These are phyloP conservation scores for Adansonia rubrostipa DNA, from an alignment of 441 rosid genomes.

Conservation along the genomic window DNA sequence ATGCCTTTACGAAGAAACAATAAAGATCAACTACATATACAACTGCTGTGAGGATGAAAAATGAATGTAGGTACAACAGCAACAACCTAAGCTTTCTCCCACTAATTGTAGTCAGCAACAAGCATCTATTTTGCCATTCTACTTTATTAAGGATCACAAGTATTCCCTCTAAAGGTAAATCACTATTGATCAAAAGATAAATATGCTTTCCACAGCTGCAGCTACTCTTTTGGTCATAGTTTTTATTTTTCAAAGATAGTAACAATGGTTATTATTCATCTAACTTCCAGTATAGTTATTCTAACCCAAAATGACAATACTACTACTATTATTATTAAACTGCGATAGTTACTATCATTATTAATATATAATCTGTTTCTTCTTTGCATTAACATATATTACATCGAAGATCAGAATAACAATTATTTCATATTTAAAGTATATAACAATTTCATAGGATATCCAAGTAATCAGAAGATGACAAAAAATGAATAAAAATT, in stretches of 20 bases:
- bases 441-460: background rate
- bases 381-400: background rate
- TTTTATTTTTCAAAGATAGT: background rate
- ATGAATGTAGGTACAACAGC: background rate
- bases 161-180: background rate
- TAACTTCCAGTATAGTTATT: background rate
- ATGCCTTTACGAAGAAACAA: slow-evolving; percentile 54
- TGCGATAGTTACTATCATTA: background rate
- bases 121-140: background rate
- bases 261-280: background rate
- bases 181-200: background rate
- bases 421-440: background rate
- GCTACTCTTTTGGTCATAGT: background rate
- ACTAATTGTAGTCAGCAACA: background rate
- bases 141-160: background rate
- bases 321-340: too few species aligned
- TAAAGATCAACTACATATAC: slow-evolving; percentile 31
- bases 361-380: background rate
- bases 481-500: background rate
- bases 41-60: slow-evolving; percentile 7
- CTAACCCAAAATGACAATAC: background rate
- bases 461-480: too few species aligned
- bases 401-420: background rate
- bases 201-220: background rate
- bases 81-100: background rate